phyloP scores from a whole-genome alignment of 306 rosid species.

The Citrullus amarus region DNA sequence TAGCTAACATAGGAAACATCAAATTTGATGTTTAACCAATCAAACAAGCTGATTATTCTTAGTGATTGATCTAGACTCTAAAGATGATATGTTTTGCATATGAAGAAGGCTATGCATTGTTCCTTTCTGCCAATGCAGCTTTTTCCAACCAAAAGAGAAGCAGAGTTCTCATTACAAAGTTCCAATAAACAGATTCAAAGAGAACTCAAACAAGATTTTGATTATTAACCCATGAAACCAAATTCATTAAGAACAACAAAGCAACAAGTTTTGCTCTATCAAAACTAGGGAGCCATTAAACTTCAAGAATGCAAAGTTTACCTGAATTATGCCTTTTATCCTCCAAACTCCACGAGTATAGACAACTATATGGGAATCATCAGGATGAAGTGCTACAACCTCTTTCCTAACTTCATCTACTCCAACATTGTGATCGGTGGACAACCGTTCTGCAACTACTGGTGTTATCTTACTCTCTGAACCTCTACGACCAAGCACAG shows the following conservation, averaged over 20 bases:
- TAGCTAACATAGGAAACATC: background rate
- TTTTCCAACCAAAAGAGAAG: background rate
- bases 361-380: conserved; percentile 71
- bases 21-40: background rate
- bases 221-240: background rate
- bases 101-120: background rate
- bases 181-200: background rate
- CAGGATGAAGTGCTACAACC: conserved; percentile 88
- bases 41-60: background rate
- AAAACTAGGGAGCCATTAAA: background rate
- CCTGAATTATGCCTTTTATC: conserved; percentile 97
- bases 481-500: conserved; percentile 67
- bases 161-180: background rate
- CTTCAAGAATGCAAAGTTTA: conserved; percentile 10
- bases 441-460: conserved; percentile 67
- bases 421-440: conserved; percentile 86
- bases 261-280: background rate
- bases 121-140: background rate
- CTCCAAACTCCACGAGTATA: conserved; percentile 84
- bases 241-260: background rate
- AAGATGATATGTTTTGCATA: background rate
- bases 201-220: background rate
- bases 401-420: conserved; percentile 87
- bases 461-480: conserved; percentile 9
- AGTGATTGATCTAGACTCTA: background rate